Evolutionary conservation across 371 early-diverging fungal species (phyloP).

Genomic region (Saksenaea oblongispora): DNA sequence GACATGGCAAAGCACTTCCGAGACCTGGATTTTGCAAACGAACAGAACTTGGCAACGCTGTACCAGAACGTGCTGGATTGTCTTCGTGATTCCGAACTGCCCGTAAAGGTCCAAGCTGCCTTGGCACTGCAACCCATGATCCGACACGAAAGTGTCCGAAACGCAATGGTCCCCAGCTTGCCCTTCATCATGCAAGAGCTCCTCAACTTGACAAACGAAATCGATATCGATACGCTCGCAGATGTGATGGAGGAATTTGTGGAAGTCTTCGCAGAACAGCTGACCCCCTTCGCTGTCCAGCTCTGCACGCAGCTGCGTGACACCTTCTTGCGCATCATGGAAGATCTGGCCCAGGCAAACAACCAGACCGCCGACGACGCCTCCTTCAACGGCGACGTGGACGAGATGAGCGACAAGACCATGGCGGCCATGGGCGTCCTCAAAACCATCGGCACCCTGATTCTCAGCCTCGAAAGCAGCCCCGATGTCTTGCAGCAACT

Average conservation of each 20-base stretch:
- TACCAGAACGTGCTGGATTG: slow-evolving; percentile 68
- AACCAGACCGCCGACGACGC: slow-evolving; percentile 37
- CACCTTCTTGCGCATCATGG: slow-evolving; percentile 83
- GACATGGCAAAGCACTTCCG: slow-evolving; percentile 44
- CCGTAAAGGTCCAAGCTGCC: slow-evolving; percentile 84
- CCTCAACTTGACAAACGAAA: slow-evolving; percentile 81
- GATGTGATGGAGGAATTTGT: slow-evolving; percentile 89
- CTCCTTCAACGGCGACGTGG: slow-evolving; percentile 34
- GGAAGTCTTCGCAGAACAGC: slow-evolving; percentile 82
- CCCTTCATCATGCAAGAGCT: slow-evolving; percentile 84
- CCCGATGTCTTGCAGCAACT: slow-evolving; percentile 66
- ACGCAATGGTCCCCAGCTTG: slow-evolving; percentile 73
- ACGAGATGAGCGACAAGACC: slow-evolving; percentile 80
- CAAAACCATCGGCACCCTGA: slow-evolving; percentile 86
- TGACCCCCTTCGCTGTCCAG: slow-evolving; percentile 89
- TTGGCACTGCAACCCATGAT: slow-evolving; percentile 79
- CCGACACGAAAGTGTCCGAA: slow-evolving; percentile 67
- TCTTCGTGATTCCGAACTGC: slow-evolving; percentile 77
- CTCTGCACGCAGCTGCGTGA: slow-evolving; percentile 81
- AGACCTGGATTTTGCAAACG: slow-evolving; percentile 40
- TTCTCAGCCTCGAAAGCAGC: slow-evolving; percentile 69
- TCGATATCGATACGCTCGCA: slow-evolving; percentile 87
- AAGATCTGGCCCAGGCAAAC: slow-evolving; percentile 51
- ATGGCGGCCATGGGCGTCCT: slow-evolving; percentile 90
- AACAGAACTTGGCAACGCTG: slow-evolving; percentile 50